Evolutionary conservation across 2,329 filamentous ascomycete species (phyloP), one percentile per base, ranked within the genome.

Genomic region (Fusarium secorum): DNA sequence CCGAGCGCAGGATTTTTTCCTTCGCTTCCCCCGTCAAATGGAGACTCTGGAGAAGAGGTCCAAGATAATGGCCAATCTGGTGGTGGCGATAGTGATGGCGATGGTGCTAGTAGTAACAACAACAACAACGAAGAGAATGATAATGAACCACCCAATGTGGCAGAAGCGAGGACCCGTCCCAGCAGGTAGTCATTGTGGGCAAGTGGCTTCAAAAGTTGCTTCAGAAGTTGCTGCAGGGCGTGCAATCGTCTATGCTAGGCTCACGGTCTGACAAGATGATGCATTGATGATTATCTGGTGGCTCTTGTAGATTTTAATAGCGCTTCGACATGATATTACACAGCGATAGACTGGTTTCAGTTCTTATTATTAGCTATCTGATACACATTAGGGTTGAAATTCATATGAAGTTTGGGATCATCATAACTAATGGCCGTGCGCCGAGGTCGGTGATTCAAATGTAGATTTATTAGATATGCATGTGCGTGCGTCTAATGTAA

Each of bases 291-390:
- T 52, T 36, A 28, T 38, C 7, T 18, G 7, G 28, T n/a, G 32
- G 32, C 15, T 26, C 22, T 51, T 24, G 22, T 11, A 35, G 30
- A 20, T 26, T 26, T 35, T 13, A 17, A 28, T 36, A 52, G 48
- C 48, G 48, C 7, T 9, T 38, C 48, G 32, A 52, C 38, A 52
- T 38, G 32, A 38, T 26, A n/a, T 52, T 38, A 26, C 30, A 38
- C n/a, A 58, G 48, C 61, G 61, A 41, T 64, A 56, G 15, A 48
- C n/a, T 22, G 28, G 30, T 55, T 41, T 36, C 17, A 64, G 32
- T 42, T 42, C n/a, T 64, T 35, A 18, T 41, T 24, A 41, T 24
- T 24, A 42, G 32, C 24, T 41, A 64, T 35, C 14, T 64, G 46
- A 46, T 64, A 28, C 20, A 13, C 20, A 61, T 44, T 7, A 20